Percentiles rank a stretch among this genome's conserved stretches.
Evolutionary conservation across 495 filamentous ascomycete genomes (phyloP).

Genomic region (Massariosphaeria phaeospora): DNA sequence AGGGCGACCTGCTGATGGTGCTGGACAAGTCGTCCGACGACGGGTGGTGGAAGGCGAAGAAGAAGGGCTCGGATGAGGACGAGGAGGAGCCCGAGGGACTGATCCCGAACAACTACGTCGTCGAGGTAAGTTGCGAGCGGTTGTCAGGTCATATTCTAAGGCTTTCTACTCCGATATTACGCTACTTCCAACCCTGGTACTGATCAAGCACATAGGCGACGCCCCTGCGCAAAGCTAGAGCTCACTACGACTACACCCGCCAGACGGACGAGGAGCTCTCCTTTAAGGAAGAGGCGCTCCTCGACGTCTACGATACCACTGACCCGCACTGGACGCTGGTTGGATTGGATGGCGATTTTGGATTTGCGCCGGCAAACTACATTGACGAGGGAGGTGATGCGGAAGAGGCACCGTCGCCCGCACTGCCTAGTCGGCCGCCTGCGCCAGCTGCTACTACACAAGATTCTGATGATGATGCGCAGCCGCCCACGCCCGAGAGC

Average conservation of each 20-base stretch:
- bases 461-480: slow-evolving; percentile 28
- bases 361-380: slow-evolving; percentile 96
- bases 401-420: slow-evolving; percentile 28
- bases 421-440: slow-evolving; percentile 36
- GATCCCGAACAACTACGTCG: slow-evolving; percentile 91
- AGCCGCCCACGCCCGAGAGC: slow-evolving; percentile 36
- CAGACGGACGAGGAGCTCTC: slow-evolving; percentile 98
- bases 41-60: slow-evolving; percentile 98
- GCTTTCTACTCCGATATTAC: too few species aligned
- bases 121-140: slow-evolving; percentile 81
- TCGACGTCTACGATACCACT: slow-evolving; percentile 81
- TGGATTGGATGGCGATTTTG: slow-evolving; percentile 76
- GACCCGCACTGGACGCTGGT: slow-evolving; percentile 98
- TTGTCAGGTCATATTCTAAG: too few species aligned
- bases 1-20: slow-evolving; percentile 89
- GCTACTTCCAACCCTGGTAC: not conserved
- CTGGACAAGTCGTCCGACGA: slow-evolving; percentile 86
- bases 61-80: slow-evolving; percentile 84
- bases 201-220: slow-evolving; percentile 29
- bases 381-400: slow-evolving; percentile 60
- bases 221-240: slow-evolving; percentile 69
- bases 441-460: slow-evolving; percentile 29
- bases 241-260: slow-evolving; percentile 90
- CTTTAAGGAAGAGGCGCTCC: slow-evolving; percentile 79
- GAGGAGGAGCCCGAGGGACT: slow-evolving; percentile 93